Conservation (phyloP, 116 monocot species). For the Papilionanthe hybrid region DNA sequence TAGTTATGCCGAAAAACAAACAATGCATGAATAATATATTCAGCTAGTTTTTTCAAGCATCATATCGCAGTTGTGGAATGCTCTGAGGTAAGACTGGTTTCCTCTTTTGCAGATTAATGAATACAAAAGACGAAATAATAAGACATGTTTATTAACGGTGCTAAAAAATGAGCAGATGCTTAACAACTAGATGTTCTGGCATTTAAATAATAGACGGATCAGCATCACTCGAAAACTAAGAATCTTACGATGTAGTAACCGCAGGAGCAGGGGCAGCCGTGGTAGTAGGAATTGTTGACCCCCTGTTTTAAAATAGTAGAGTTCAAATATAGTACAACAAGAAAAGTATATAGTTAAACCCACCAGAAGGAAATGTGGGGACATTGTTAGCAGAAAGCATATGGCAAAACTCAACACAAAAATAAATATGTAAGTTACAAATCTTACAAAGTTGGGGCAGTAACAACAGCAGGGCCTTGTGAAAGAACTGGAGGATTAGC, state of each 20-base stretch:
- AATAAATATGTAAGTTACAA: background rate
- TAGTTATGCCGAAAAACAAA: background rate
- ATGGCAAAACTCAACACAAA: constrained; percentile 12
- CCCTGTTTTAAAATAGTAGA: constrained; percentile 22
- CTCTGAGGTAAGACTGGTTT: background rate
- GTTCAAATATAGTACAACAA: background rate
- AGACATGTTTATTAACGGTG: background rate
- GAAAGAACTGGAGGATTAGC: constrained; percentile 15
- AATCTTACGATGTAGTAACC: constrained; percentile 29
- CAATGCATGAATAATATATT: background rate
- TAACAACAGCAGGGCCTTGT: constrained; percentile 14
- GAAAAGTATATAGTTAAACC: background rate
- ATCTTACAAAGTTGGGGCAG: constrained; percentile 2
- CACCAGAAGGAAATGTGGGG: background rate
- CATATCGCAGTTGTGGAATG: background rate
- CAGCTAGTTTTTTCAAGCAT: background rate
- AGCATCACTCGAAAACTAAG: background rate
- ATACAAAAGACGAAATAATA: background rate
- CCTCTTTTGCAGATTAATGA: background rate
- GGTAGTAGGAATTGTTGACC: constrained; percentile 27
- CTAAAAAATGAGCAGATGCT: background rate
- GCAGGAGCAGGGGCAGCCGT: constrained; percentile 26
- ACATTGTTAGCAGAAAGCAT: background rate
- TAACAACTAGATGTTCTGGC: background rate
- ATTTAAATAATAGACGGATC: background rate